Base-by-base conservation (phyloP, 495 filamentous ascomycete genomes). In the Xylaria flabelliformis region DNA sequence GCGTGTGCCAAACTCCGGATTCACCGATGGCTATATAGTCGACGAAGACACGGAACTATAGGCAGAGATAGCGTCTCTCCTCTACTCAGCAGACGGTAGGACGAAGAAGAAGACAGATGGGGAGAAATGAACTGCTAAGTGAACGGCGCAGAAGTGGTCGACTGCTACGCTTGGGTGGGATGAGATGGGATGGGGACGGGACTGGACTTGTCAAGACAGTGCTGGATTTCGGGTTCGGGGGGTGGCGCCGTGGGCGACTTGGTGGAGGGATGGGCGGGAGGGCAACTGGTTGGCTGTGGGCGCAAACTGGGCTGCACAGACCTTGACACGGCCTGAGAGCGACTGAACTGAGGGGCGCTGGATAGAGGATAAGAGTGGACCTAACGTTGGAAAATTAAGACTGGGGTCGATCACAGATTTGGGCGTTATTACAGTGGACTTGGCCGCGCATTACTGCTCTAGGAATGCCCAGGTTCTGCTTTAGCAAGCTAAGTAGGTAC, bases 221-320 rank as follows among this genome's bases (percentile, higher is more conserved):
- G 39, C 51, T 64, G 70, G 70, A 67, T 59, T 72, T 72, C 3
- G 26, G 26, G 26, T 29, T 29, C 26, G 26, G 36, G 62, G 62
- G 55, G 67, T 29, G 65, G 32, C 19, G 12, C 58, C 34, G 39
- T 66, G 44, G 63, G 39, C 44, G 36, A 44, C 39, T 61, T 64
- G 36, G 58, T 61, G 65, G 58, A 71, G 58, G 61, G 69, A 70
- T 64, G 69, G 59, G 59, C 59, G 44, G 69, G 26, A 64, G 61
- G 69, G 21, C 61, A 34, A 62, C 44, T 71, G 69, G 69, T 44
- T 51, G 58, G 58, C 59, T 58, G 44, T 44, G 7, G 62, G 70
- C 46, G 61, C 42, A 58, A 44, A 64, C 63, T 48, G 42, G 42
- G 21, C 63, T 44, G 61, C 63, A 65, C 63, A 65, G 63, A 65